A percentile compares a stretch with the other conserved stretches of the same genome.
These are phyloP conservation scores for Sclerotinia borealis DNA, from an alignment of 2,329 filamentous ascomycete species.

Conservation along the genomic window DNA sequence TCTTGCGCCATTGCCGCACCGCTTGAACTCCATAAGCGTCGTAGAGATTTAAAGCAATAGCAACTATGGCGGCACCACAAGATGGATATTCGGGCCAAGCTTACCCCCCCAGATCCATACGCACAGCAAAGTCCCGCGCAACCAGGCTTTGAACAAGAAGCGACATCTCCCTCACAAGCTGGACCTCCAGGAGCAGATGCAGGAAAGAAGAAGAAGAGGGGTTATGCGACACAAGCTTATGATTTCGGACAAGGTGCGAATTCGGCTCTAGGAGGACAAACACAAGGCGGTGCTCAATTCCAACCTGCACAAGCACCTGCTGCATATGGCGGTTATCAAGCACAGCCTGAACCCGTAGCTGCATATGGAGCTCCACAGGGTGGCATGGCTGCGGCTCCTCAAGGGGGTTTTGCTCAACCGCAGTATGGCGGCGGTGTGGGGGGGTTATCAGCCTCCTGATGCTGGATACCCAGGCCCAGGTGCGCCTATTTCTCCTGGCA, in stretches of 20 bases:
- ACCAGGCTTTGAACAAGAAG: constrained; percentile 25
- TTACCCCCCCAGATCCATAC: constrained; percentile 40
- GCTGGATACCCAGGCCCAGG: constrained; percentile 57
- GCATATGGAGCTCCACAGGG: constrained; percentile 30
- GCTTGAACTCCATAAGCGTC: not conserved
- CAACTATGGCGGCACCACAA: constrained; percentile 44
- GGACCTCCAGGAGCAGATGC: constrained; percentile 39
- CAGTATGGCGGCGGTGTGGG: constrained; percentile 36
- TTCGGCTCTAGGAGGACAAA: constrained; percentile 60
- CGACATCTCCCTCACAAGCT: constrained; percentile 25
- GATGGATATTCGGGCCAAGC: constrained; percentile 43
- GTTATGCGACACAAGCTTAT: constrained; percentile 91
- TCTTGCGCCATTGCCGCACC: constrained; percentile 9
- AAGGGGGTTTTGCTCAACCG: constrained; percentile 30
- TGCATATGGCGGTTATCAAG: constrained; percentile 34
- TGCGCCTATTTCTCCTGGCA: constrained; percentile 35
- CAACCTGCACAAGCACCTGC: constrained; percentile 34
- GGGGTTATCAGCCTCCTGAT: constrained; percentile 57
- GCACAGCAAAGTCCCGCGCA: constrained; percentile 37
- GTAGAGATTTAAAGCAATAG: constrained; percentile 1
- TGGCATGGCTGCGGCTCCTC: constrained; percentile 31
- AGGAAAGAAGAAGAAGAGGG: constrained; percentile 80
- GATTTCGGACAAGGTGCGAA: constrained; percentile 88
- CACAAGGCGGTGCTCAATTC: constrained; percentile 48
- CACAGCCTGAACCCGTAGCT: constrained; percentile 25